phyloP scores from a whole-genome alignment of 176 grass and related monocot species.

The Avena sativa region DNA sequence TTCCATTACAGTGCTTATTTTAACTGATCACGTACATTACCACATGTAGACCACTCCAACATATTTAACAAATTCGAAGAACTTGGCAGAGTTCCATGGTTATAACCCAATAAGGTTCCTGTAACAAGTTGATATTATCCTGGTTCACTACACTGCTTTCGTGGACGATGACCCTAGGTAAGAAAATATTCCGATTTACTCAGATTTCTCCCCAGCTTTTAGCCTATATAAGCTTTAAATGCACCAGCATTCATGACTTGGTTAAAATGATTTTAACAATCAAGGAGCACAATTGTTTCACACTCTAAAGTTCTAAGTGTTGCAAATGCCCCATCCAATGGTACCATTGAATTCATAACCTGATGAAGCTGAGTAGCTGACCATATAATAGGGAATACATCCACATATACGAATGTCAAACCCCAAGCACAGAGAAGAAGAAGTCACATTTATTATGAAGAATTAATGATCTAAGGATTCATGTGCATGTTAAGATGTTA shows the following conservation, averaged over 20 bases:
- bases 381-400: not conserved
- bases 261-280: slow-evolving; percentile 30
- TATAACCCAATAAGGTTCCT: slow-evolving; percentile 7
- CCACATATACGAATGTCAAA: slow-evolving; percentile 15
- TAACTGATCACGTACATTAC: not conserved
- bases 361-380: slow-evolving; percentile 30
- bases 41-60: not conserved
- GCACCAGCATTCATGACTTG: not conserved
- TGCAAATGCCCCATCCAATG: not conserved
- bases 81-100: not conserved
- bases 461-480: slow-evolving; percentile 10
- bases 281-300: slow-evolving; percentile 10
- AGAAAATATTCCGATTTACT: not conserved
- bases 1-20: slow-evolving; percentile 17
- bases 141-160: slow-evolving; percentile 17
- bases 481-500: slow-evolving; percentile 51
- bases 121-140: not conserved
- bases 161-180: not conserved
- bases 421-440: slow-evolving; percentile 8
- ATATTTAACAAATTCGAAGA: slow-evolving; percentile 12
- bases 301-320: not conserved
- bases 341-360: not conserved
- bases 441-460: slow-evolving; percentile 26
- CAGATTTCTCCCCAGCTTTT: slow-evolving; percentile 32
- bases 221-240: slow-evolving; percentile 1